phyloP scores from a whole-genome alignment of 768 basidiomycete genomes.

The Dendrothele bispora region DNA sequence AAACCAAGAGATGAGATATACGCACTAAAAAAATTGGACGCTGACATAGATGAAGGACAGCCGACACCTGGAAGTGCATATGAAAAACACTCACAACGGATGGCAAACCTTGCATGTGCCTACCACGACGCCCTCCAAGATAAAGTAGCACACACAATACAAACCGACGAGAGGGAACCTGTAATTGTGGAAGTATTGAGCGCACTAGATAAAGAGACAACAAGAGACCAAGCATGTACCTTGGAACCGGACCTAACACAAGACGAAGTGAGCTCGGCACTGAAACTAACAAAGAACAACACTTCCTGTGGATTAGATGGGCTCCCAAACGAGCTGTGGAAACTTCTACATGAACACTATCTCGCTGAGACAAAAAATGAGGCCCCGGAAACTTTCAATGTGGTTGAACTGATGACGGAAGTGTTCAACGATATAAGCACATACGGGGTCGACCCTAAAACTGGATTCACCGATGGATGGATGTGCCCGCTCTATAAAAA shows the following conservation, averaged over 20 bases:
- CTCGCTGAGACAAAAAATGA: not conserved
- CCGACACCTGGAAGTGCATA: no score
- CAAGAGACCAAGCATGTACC: no score
- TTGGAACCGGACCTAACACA: no score
- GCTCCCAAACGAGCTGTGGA: slow-evolving; percentile 17
- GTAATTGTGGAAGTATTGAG: no score
- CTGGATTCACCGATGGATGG: slow-evolving; percentile 18
- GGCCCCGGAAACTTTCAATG: not conserved
- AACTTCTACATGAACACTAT: slow-evolving; percentile 1
- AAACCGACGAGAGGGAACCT: no score
- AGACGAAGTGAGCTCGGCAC: slow-evolving; percentile 1
- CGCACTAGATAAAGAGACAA: no score
- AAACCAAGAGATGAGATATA: slow-evolving; percentile 18
- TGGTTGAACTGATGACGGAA: not conserved
- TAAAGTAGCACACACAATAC: no score
- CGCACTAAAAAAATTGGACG: slow-evolving; percentile 14
- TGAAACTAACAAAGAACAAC: not conserved
- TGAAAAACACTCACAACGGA: no score
- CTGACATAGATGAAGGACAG: no score
- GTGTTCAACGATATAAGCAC: slow-evolving; percentile 16
- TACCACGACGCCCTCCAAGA: no score
- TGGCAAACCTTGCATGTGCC: no score
- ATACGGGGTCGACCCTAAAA: not conserved
- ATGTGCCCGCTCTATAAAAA: slow-evolving; percentile 10
- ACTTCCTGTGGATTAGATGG: slow-evolving; percentile 15